Evolutionary conservation across 768 basidiomycete species (phyloP).

Genomic region (Mycena latifolia): DNA sequence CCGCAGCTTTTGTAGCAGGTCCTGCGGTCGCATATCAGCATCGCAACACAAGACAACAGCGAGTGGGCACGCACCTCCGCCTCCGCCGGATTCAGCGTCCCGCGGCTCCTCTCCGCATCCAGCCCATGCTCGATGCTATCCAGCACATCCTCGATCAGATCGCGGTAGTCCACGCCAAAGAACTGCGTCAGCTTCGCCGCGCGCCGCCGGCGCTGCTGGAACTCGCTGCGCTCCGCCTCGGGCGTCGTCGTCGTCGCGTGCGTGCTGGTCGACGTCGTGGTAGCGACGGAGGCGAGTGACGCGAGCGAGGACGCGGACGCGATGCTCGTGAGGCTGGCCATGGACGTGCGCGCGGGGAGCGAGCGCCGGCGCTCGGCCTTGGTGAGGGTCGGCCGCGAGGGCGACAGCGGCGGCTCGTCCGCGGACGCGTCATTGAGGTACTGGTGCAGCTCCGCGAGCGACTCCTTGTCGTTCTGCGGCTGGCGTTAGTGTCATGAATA

Average conservation of each 20-base stretch:
- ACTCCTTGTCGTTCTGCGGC: conserved; percentile 83
- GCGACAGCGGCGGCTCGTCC: conserved; percentile 34
- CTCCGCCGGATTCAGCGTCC: conserved; percentile 75
- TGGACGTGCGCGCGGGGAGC: conserved; percentile 73
- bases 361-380: conserved; percentile 70
- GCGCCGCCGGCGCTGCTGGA: conserved; percentile 78
- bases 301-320: conserved; percentile 47
- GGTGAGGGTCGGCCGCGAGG: conserved; percentile 33
- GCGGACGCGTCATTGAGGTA: conserved; percentile 60
- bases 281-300: neutral
- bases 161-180: conserved; percentile 89
- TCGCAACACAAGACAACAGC: conserved; percentile 9
- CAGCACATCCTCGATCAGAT: conserved; percentile 80
- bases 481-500: too few relatives aligned
- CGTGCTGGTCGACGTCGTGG: neutral
- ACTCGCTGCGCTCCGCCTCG: conserved; percentile 56
- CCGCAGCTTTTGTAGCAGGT: conserved; percentile 66
- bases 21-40: conserved; percentile 47
- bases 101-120: conserved; percentile 74
- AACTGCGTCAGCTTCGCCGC: conserved; percentile 90
- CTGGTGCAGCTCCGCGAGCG: conserved; percentile 80
- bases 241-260: conserved; percentile 60
- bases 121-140: conserved; percentile 85
- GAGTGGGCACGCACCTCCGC: conserved; percentile 80
- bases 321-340: conserved; percentile 57